Conservation (phyloP, 208 protist genomes). For the Herpetomonas tarakana region DNA sequence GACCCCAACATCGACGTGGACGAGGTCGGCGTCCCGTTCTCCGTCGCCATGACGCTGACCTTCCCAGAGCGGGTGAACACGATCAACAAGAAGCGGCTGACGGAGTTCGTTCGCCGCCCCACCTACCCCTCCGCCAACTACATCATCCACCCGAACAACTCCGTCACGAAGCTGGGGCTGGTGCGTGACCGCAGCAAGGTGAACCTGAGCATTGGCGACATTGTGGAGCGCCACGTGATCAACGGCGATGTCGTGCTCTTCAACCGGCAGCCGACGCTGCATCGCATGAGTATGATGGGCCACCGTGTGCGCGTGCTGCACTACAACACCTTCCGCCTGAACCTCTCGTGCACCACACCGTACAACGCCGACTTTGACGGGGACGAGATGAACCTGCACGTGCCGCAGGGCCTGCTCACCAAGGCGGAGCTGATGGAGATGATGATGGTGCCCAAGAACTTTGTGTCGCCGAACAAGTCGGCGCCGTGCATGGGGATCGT, state of each 20-base stretch:
- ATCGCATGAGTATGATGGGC: constrained; percentile 99
- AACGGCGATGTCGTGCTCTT: constrained; percentile 99
- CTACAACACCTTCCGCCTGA: constrained; percentile 99
- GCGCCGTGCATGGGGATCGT: constrained; percentile 97
- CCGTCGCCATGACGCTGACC: constrained; percentile 96
- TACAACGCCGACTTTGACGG: constrained; percentile 99
- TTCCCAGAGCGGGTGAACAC: constrained; percentile 97
- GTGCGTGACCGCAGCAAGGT: constrained; percentile 96
- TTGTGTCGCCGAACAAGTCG: constrained; percentile 98
- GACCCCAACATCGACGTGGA: constrained; percentile 98
- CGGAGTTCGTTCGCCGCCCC: constrained; percentile 91
- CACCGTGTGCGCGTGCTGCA: constrained; percentile 95
- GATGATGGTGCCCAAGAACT: constrained; percentile 97
- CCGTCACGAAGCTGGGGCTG: constrained; percentile 79
- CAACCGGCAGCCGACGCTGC: constrained; percentile 99
- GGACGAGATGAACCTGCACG: constrained; percentile 99
- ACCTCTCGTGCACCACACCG: constrained; percentile 98
- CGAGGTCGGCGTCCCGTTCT: constrained; percentile 97
- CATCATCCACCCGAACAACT: constrained; percentile 85
- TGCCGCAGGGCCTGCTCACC: constrained; percentile 99
- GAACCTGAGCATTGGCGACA: constrained; percentile 95
- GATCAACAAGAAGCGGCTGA: constrained; percentile 93
- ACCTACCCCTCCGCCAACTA: constrained; percentile 98
- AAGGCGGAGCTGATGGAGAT: constrained; percentile 96
- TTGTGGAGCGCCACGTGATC: constrained; percentile 99